Evolutionary conservation across 2,329 filamentous ascomycete species (phyloP).

Genomic region (Penicillium crustosum): DNA sequence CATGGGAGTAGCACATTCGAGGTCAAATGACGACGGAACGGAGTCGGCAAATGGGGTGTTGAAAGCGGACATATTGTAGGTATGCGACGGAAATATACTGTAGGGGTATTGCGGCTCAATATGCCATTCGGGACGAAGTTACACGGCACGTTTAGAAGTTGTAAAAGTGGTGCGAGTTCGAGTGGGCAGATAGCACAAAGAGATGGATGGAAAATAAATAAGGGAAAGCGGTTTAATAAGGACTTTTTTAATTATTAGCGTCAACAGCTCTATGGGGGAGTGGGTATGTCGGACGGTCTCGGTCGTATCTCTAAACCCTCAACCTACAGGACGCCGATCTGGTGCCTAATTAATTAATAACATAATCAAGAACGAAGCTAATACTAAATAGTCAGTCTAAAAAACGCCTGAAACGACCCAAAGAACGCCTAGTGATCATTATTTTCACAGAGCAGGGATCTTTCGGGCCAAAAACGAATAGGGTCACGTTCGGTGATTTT

Average conservation of each 20-base stretch:
- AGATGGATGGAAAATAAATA: neutral
- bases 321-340: neutral
- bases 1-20: neutral
- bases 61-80: neutral
- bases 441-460: neutral
- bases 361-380: neutral
- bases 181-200: neutral
- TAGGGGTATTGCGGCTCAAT: neutral
- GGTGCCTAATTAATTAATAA: constrained; percentile 2
- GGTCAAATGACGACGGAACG: neutral
- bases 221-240: constrained; percentile 1
- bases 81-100: neutral
- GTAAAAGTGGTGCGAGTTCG: too few species aligned
- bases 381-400: neutral
- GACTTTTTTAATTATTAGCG: neutral
- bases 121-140: neutral
- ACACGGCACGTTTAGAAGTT: neutral
- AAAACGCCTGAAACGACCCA: constrained; percentile 4
- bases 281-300: constrained; percentile 1
- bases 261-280: neutral
- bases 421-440: constrained; percentile 1
- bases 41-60: neutral
- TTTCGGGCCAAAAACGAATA: neutral
- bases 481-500: neutral
- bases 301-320: neutral